Base-by-base conservation (phyloP, 257 asterid genomes). In the Gentiana macrophylla region DNA sequence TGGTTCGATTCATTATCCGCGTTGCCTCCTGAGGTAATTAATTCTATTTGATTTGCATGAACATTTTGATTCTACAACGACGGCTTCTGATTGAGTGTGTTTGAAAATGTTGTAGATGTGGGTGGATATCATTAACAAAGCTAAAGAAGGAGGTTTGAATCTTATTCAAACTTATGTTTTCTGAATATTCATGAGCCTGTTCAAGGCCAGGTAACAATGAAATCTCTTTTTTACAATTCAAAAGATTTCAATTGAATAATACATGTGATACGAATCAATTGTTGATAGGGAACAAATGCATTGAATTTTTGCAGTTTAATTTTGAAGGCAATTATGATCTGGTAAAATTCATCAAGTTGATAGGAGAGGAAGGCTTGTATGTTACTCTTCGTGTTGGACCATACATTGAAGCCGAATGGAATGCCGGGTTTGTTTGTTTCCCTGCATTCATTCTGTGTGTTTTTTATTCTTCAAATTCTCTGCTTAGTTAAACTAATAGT, bases 371-470 rank as follows among this genome's bases (percentile, higher is more conserved):
- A 43, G 98, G 86, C 3, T 8, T 92, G 79, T 87, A 84, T 76
- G 98, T 81, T 0, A 87, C 90, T 4, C 98, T 92, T 50, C 70
- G 98, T 50, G 65, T 92, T 61, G 98, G 98, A 46, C 98, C 98
- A 55, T 88, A 76, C 65, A 79, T 92, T 15, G 98, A 92, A 70
- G 93, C 95, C 6, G 98, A 92, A 80, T 87, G 98, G 98, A 90
- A 81, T 72, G 37, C 73, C 35, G 97, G 97, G 97, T 5, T 3
- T 37, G 12, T 13, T 47, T 4, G 3, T n/a, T 64, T 41, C 6
- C 13, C 43, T 8, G 24, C 24, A 24, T 51, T 13, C 7, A 8
- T 11, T 11, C 3, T 32, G 24, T 5, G 46, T 5, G 50, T 1
- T 10, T 56, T 52, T 10, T 15, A 3, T 8, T 32, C 10, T 8